phyloP scores from a whole-genome alignment of 73 alveolate genomes.

The Symbiodinium pilosum region DNA sequence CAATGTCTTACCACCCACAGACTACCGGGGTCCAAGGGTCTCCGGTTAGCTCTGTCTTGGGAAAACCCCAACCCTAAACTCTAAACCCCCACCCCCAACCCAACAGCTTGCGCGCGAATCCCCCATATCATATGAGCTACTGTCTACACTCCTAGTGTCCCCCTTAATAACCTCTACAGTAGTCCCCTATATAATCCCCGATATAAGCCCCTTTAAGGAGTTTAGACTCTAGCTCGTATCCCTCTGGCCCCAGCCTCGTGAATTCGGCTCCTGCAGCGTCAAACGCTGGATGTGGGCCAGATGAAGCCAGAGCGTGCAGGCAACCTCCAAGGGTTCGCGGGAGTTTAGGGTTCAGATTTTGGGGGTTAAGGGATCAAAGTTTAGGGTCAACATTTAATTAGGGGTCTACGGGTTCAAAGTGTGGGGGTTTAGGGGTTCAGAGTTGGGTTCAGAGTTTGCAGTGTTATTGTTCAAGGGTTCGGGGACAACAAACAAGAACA shows the following conservation, averaged over 20 bases:
- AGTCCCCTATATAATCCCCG: too few species aligned
- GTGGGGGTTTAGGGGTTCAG: neutral
- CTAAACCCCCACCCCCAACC: neutral
- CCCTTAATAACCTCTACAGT: too few species aligned
- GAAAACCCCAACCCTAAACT: neutral
- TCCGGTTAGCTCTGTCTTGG: neutral
- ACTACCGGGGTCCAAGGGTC: neutral
- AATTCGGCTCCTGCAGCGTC: neutral
- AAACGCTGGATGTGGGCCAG: slow-evolving; percentile 62
- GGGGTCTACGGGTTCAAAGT: neutral
- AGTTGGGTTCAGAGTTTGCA: neutral
- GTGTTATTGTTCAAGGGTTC: neutral
- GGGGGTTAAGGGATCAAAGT: neutral
- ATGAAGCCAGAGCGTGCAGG: slow-evolving; percentile 74
- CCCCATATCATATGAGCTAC: too few species aligned
- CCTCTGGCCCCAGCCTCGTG: slow-evolving; percentile 3
- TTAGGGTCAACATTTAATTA: neutral
- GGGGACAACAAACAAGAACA: too few species aligned
- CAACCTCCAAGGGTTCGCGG: neutral
- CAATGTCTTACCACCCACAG: neutral
- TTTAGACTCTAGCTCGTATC: too few species aligned
- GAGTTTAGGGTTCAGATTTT: too few species aligned
- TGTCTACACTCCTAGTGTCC: too few species aligned
- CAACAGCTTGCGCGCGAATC: too few species aligned
- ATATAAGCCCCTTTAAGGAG: too few species aligned